These are phyloP conservation scores for Erodium texanum DNA, from an alignment of 441 rosid species.

Conservation along the genomic window DNA sequence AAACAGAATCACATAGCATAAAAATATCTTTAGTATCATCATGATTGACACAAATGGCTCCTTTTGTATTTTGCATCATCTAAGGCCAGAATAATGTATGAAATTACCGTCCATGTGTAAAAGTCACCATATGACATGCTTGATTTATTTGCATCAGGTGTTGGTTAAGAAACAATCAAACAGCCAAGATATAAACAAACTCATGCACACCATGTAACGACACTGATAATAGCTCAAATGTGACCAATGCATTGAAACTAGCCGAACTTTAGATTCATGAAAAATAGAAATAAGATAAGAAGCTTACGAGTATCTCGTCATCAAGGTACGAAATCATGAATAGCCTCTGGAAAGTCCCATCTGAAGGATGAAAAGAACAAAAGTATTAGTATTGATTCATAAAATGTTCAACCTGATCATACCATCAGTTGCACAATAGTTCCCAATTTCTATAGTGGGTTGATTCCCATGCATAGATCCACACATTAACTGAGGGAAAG, in stretches of 20 bases:
- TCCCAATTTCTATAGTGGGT: neutral
- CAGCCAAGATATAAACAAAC: neutral
- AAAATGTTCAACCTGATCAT: slow-evolving; percentile 8
- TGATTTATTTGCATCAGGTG: slow-evolving; percentile 1
- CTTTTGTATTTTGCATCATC: neutral
- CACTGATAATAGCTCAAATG: neutral
- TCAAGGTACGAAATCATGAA: slow-evolving; percentile 94
- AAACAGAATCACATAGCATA: neutral
- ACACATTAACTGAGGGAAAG: neutral
- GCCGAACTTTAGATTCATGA: neutral
- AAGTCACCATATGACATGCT: neutral
- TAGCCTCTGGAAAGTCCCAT: slow-evolving; percentile 69
- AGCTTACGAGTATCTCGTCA: slow-evolving; percentile 87
- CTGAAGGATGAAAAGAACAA: slow-evolving; percentile 34
- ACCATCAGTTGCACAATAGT: neutral
- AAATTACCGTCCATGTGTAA: neutral
- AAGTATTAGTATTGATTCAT: slow-evolving; percentile 12
- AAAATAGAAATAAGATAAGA: neutral
- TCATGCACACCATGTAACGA: neutral
- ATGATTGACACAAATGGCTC: neutral
- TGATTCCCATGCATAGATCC: neutral
- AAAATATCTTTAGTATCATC: neutral
- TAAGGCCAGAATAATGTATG: neutral
- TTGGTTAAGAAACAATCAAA: neutral
- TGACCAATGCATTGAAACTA: neutral